Evolutionary conservation across 345 rosid species (phyloP).

Genomic region (Acer yangbiense): DNA sequence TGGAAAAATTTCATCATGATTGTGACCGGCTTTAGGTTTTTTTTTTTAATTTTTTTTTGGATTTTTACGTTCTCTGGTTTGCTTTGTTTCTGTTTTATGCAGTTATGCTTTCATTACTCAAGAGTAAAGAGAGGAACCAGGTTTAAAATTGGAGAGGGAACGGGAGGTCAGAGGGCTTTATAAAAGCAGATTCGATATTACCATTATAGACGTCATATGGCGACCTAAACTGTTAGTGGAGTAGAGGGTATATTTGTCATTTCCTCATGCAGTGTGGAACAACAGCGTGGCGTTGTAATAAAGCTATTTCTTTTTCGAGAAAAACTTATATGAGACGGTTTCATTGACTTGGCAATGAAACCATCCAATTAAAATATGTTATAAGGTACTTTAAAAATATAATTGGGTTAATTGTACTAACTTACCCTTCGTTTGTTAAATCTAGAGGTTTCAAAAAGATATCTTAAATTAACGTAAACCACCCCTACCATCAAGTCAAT

Average conservation of each 20-base stretch:
- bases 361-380: no score
- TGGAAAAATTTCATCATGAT: constrained; percentile 48
- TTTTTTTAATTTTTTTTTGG: background rate
- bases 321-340: no score
- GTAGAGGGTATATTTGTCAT: constrained; percentile 13
- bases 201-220: background rate
- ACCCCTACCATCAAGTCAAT: no score
- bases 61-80: background rate
- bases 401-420: no score
- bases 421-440: no score
- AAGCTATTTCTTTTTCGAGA: constrained; percentile 3
- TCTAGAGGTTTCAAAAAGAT: no score
- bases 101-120: background rate
- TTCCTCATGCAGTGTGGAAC: background rate
- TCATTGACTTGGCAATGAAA: no score
- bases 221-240: background rate
- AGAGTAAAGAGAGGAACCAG: background rate
- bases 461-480: no score
- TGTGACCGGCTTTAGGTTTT: background rate
- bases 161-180: background rate
- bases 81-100: background rate
- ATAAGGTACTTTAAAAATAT: no score
- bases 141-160: constrained; percentile 41
- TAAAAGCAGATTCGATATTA: background rate
- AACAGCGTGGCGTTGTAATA: constrained; percentile 18